phyloP scores from a whole-genome alignment of 108 stramenopile species.

The Nannochloropsis gaditana region DNA sequence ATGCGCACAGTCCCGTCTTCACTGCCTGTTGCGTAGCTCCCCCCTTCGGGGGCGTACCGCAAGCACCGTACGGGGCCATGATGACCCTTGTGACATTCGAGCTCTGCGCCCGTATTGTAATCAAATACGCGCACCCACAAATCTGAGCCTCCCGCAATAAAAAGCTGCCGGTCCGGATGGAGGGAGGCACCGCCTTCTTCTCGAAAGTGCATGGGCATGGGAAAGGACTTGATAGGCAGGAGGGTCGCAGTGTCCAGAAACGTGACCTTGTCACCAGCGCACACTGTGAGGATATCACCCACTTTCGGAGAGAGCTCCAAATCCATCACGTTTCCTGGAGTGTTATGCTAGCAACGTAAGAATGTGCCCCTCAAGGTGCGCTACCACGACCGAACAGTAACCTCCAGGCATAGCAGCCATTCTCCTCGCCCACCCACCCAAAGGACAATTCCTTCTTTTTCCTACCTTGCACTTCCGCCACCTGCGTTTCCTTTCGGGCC shows the following conservation, averaged over 20 bases:
- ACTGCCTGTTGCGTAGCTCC: constrained; percentile 79
- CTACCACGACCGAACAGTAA: too few species aligned
- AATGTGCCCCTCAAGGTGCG: too few species aligned
- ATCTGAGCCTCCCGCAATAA: constrained; percentile 75
- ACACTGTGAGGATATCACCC: constrained; percentile 65
- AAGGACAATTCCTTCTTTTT: neutral
- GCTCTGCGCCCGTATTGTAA: constrained; percentile 71
- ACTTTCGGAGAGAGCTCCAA: constrained; percentile 68
- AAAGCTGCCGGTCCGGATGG: constrained; percentile 72
- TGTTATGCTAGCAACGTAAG: neutral
- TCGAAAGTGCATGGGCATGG: constrained; percentile 89
- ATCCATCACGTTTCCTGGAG: constrained; percentile 70
- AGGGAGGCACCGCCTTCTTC: constrained; percentile 90
- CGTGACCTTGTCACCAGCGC: constrained; percentile 72
- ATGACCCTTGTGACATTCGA: constrained; percentile 89
- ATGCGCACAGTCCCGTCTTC: constrained; percentile 98
- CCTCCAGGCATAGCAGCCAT: neutral
- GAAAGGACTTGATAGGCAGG: constrained; percentile 21
- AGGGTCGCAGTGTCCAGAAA: constrained; percentile 61
- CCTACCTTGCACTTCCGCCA: constrained; percentile 30
- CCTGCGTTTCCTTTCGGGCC: constrained; percentile 1
- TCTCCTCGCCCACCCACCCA: neutral
- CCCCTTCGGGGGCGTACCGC: constrained; percentile 81
- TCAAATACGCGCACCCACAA: constrained; percentile 92
- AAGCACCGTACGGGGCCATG: constrained; percentile 95